Percentiles rank a stretch among this genome's conserved stretches.
Evolutionary conservation across 306 rosid species (phyloP).

Genomic region (Cucumis sativus): Cucumber_9930_V3 NC_026660.2:28649001-28649500

Average conservation of each 20-base stretch:
- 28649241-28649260: slow-evolving; percentile 90
- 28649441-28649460: not conserved
- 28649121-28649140: slow-evolving; percentile 70
- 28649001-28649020: slow-evolving; percentile 36
- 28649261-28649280: slow-evolving; percentile 63
- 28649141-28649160: slow-evolving; percentile 28
- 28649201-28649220: slow-evolving; percentile 68
- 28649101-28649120: slow-evolving; percentile 68
- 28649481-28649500: not conserved
- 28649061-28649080: slow-evolving; percentile 13
- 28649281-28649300: slow-evolving; percentile 83
- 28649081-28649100: slow-evolving; percentile 26
- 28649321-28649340: slow-evolving; percentile 89
- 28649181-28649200: slow-evolving; percentile 92
- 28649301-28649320: slow-evolving; percentile 73
- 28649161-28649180: slow-evolving; percentile 50
- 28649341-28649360: slow-evolving; percentile 97
- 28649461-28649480: not conserved
- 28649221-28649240: slow-evolving; percentile 91
- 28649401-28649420: slow-evolving; percentile 32
- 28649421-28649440: not conserved
- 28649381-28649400: slow-evolving; percentile 58
- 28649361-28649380: slow-evolving; percentile 80
- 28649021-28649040: slow-evolving; percentile 36
- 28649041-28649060: slow-evolving; percentile 30